Evolutionary conservation across 2,329 filamentous ascomycete species (phyloP), one percentile per base, ranked within the genome.

Genomic region (Talaromyces marneffei): DNA sequence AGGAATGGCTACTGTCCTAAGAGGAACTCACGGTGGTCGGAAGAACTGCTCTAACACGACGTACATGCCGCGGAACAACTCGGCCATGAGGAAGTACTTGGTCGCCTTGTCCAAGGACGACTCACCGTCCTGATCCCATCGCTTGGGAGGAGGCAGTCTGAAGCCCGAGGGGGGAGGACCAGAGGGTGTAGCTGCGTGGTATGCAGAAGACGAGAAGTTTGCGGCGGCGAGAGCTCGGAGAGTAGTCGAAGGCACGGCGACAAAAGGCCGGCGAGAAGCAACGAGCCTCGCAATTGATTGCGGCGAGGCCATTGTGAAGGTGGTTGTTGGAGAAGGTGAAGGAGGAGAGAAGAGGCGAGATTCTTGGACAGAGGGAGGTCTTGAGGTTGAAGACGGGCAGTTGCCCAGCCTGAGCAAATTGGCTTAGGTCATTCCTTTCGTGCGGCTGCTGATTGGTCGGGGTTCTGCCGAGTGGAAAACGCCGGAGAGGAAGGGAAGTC

Each of bases 31-130:
- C 90, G 94, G 92, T 79, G 93, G 91, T 77, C 94, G 84, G 83
- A 99, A 97, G 85, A 89, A 99, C 82, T 99, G 93, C 85, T 99
- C 94, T 74, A 99, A 75, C 78, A 94, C 86, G 68, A 99, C 87
- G 74, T 97, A 99, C 94, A 99, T 97, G 78, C 94, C 94, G 73
- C 94, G 87, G 76, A 91, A 84, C 89, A 97, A 94, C 83, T 99
- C 94, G 59, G 90, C 87, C 83, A 97, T 81, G 74, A 99, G 84
- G 80, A 99, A 99, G 83, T 92, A 97, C 75, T 92, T 94, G 69
- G 90, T 92, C 65, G 91, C 83, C 76, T 88, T 89, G 79, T 97
- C 91, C 68, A 95, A 79, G 37, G 89, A 85, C 66, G 83, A 86
- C 75, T 96, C 91, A 65, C 84, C 82, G 66, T 87, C 83, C 77